Base-by-base conservation (phyloP, 73 alveolate species). In the Breviolum minutum region DNA sequence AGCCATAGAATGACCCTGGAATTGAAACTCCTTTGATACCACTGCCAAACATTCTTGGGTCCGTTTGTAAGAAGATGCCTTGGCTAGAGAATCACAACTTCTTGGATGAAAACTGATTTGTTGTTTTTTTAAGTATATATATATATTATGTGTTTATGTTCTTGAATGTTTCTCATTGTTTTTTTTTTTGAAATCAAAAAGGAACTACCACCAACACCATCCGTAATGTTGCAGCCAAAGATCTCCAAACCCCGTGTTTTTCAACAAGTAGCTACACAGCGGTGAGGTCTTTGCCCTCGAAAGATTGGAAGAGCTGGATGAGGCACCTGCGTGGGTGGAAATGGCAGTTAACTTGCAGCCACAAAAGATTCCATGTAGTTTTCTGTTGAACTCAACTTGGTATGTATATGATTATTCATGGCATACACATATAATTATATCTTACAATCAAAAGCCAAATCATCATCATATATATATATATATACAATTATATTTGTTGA, bases 281-380 rank as follows among this genome's bases (percentile, higher is more conserved):
- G 77, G 77, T 68, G 77, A 68, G 17, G 77, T 17, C 24, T 2
- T 68, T 68, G 77, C 54, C 54, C 54, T 40, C 54, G 54, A 40
- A 40, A 40, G 24, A 68, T 14, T 68, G n/a, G 77, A 68, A 1
- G 77, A 68, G 77, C 77, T 68, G 77, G n/a, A 17, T 68, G 77
- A 68, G 77, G 77, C 77, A 68, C 77, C 77, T 68, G 77, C 24
- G 77, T 22, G 77, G 77, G 77, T 68, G 77, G 77, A 40, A 40
- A 40, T 40, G 54, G 3, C 54, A 40, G 5, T 2, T 40, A 40
- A 40, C 54, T 40, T 40, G 54, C 54, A 40, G 54, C 54, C 54
- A 40, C 3, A 40, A 40, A 40, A 40, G 54, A 3, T 40, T 40
- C 5, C 54, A 40, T 2, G 54, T 40, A 40, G 0, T 40, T 40